Conservation (phyloP, 2,329 filamentous ascomycete genomes). For the Emergomyces pasteurianus region DNA sequence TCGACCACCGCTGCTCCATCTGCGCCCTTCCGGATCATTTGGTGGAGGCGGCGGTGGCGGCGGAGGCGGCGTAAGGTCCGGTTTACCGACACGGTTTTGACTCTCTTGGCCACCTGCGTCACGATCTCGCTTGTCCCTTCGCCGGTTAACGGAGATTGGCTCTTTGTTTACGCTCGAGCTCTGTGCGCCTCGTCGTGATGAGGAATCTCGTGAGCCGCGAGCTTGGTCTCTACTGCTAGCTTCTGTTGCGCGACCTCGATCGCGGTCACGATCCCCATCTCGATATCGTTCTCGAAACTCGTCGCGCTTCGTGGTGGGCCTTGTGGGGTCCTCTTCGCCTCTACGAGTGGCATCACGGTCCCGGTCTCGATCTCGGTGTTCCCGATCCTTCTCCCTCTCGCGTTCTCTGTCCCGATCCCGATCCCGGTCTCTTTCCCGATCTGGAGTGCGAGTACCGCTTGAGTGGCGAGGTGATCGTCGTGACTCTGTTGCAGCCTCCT, state of each 20-base stretch:
- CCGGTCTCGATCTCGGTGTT: conserved; percentile 16
- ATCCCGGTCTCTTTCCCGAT: conserved; percentile 15
- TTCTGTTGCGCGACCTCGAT: conserved; percentile 12
- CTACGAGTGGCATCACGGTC: conserved; percentile 18
- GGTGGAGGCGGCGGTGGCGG: conserved; percentile 3
- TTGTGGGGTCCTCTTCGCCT: conserved; percentile 18
- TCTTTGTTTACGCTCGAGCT: conserved; percentile 1
- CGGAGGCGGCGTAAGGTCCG: neutral
- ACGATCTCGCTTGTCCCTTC: conserved; percentile 8
- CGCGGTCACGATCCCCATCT: conserved; percentile 12
- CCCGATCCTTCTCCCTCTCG: conserved; percentile 12
- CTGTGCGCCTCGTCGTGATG: conserved; percentile 3
- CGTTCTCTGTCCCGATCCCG: conserved; percentile 15
- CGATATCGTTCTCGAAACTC: conserved; percentile 21
- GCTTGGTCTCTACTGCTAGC: conserved; percentile 1
- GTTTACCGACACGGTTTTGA: neutral
- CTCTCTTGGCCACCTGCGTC: neutral
- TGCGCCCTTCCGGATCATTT: conserved; percentile 1
- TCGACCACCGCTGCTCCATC: conserved; percentile 5
- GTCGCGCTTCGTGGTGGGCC: conserved; percentile 22
- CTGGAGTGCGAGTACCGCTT: conserved; percentile 13
- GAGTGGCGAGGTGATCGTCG: conserved; percentile 22
- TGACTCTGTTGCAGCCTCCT: conserved; percentile 23
- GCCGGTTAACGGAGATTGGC: neutral
- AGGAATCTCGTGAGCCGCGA: conserved; percentile 6